These are phyloP conservation scores for Lineolata rhizophorae DNA, from an alignment of 495 filamentous ascomycete species.

Conservation along the genomic window DNA sequence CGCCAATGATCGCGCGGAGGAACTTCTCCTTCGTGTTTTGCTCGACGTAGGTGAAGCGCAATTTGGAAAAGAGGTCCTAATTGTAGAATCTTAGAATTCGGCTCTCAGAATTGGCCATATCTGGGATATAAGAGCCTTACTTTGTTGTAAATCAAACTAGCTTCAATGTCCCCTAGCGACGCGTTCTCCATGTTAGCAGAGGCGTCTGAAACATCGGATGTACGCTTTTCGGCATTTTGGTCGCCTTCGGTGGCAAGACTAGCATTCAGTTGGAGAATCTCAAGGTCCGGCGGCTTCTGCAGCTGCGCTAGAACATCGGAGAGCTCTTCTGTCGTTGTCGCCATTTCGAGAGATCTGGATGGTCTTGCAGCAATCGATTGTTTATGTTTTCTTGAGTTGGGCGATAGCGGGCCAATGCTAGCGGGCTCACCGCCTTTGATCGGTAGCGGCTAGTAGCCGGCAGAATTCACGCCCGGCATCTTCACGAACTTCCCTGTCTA, in stretches of 20 bases:
- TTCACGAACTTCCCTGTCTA: too few relatives aligned
- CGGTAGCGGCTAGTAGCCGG: too few relatives aligned
- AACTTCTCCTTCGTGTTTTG: constrained; percentile 68
- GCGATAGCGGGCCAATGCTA: neutral
- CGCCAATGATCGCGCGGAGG: constrained; percentile 56
- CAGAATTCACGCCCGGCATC: too few relatives aligned
- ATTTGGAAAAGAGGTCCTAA: constrained; percentile 79
- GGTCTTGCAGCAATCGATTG: too few relatives aligned
- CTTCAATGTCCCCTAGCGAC: constrained; percentile 54
- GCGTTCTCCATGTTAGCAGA: constrained; percentile 44
- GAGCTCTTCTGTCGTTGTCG: too few relatives aligned
- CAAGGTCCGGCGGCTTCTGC: too few relatives aligned
- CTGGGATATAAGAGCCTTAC: constrained; percentile 14
- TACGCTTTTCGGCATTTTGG: constrained; percentile 18
- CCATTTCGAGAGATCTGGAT: neutral
- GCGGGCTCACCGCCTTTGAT: too few relatives aligned
- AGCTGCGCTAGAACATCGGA: too few relatives aligned
- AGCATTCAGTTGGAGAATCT: too few relatives aligned
- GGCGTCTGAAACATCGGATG: constrained; percentile 40
- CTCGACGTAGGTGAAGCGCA: constrained; percentile 83
- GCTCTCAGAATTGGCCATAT: neutral
- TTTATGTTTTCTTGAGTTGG: neutral
- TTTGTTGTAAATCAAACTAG: constrained; percentile 75
- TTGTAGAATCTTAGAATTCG: neutral
- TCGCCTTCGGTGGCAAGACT: constrained; percentile 1